Evolutionary conservation across 2,329 filamentous ascomycete genomes (phyloP), one percentile per base, ranked within the genome.

Genomic region (Aspergillus sp.): DNA sequence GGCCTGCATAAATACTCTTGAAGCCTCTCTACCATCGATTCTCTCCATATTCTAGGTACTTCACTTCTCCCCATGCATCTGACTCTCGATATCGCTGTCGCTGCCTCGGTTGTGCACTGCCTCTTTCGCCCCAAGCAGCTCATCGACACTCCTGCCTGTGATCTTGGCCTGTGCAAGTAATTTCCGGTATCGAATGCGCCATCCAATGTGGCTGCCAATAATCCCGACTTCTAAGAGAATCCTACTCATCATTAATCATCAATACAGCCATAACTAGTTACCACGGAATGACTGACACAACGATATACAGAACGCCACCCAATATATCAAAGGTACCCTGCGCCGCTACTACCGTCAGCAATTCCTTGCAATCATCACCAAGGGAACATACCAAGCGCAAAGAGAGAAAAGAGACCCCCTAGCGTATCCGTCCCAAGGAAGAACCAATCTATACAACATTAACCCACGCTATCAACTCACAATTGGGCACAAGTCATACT

Each of bases 351-450:
- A 52, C 48, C 48, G 66, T 70, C 54, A 71, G 57, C 41, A 46
- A 54, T n/a, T 2, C 43, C 19, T 2, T 43, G 17, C 30, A 17
- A 41, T 6, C 17, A 8, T 22, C 15, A 38, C 23, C 8, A n/a
- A 30, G 30, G 22, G 23, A 28, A 64, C 80, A 30, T 77, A 85
- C 84, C 83, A 9, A 89, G 73, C 1, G 87, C 85, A 79, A 89
- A 82, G 23, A 89, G 79, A 0, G 86, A 89, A 71, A 89, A 89
- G 60, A 89, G 81, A 0, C 86, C 87, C 2, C 87, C 87, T 1
- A 81, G 66, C 60, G 82, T 87, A 68, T 90, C 87, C 66, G 89
- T 85, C 0, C 76, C 74, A 3, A 89, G 72, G 66, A 90, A 90
- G 15, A 85, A 74, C 70, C 82, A 84, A 64, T 82, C 82, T 81